Conservation (phyloP, 495 filamentous ascomycete genomes). For the Cercophora newfieldiana region DNA sequence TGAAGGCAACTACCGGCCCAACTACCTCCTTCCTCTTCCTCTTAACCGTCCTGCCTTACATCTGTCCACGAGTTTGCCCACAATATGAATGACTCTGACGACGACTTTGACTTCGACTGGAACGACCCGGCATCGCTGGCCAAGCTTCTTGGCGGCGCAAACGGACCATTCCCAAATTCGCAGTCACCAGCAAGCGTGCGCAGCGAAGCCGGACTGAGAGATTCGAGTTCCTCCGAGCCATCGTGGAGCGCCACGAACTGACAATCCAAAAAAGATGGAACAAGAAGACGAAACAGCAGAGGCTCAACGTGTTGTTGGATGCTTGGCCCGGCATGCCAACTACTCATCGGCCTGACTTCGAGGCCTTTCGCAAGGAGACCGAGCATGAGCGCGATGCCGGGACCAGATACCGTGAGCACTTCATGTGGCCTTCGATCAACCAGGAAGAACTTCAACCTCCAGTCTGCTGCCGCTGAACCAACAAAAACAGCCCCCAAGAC, state of each 20-base stretch:
- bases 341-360: conserved; percentile 53
- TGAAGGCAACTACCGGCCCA: no score
- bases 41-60: no score
- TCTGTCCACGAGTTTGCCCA: not conserved
- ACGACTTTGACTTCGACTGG: not conserved
- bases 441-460: conserved; percentile 44
- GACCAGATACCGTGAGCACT: conserved; percentile 26
- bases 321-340: conserved; percentile 52
- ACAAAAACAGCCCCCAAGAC: conserved; percentile 15
- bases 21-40: no score
- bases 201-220: not conserved
- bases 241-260: conserved; percentile 46
- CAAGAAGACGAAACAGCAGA: conserved; percentile 47
- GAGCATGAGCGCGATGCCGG: conserved; percentile 7
- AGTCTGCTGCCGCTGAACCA: no score
- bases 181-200: not conserved
- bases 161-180: not conserved
- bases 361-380: conserved; percentile 37
- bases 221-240: conserved; percentile 15
- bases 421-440: conserved; percentile 58
- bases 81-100: not conserved
- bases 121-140: not conserved
- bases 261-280: conserved; percentile 51
- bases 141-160: not conserved
- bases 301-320: conserved; percentile 41